Base-by-base conservation (phyloP, 306 rosid species). In the Glycine soja region DNA sequence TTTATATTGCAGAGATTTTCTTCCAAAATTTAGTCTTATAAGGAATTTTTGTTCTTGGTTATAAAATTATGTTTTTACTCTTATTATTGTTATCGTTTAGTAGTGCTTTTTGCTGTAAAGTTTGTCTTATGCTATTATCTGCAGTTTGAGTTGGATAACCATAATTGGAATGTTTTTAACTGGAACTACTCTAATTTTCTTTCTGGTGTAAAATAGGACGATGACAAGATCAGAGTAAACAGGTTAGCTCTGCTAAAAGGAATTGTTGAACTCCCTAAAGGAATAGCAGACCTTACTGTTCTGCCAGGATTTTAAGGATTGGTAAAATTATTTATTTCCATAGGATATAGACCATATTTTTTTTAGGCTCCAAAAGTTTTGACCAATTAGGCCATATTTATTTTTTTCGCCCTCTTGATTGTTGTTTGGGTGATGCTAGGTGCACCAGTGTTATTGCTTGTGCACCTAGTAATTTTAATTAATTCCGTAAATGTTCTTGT, bases 251-350 rank as follows among this genome's bases (percentile, higher is more conserved):
- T 95, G 90, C 92, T 92, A 11, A 95, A 90, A 83, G 89, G 81
- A 78, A 89, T 95, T 81, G 88, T 97, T 32, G 95, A 95, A 56
- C 99, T 95, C 36, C 95, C 99, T 34, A 89, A 72, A 79, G 99
- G 97, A 67, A 86, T 93, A 77, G 99, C 92, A 46, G 99, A 93
- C 77, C 91, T 95, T 18, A 87, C 97, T 16, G 56, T 88, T 76
- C 80, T 95, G 53, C 97, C 99, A 2, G 99, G 99, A 78, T 95
- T 95, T 84, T 93, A 68, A 89, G 86, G 80, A 59, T 34, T 71
- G 0, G 6, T 16, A 64, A 67, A 10, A 62, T 46, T 72, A 77
- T 80, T 82, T 64, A 71, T 80, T 80, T 54, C 19, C 52, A 14
- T 74, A 19, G 52, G 51, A 77, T 64, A 77, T 71, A 18, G 18